Conservation (phyloP, 805 yeast species). For the Ogataea siamensis region DNA sequence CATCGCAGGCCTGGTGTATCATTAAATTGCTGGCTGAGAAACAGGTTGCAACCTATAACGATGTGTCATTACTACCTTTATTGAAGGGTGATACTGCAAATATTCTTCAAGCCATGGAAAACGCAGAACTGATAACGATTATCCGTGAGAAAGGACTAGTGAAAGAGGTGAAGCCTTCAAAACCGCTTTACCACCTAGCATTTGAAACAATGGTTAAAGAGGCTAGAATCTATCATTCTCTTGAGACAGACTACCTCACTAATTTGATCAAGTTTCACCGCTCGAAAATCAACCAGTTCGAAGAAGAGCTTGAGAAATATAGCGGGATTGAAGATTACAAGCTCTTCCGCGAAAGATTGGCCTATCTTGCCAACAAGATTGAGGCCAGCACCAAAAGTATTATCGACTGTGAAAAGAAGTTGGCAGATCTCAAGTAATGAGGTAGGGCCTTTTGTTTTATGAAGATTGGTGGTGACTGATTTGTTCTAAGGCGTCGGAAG, state of each 20-base stretch:
- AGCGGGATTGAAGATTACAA: slow-evolving; percentile 50
- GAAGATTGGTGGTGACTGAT: slow-evolving; percentile 1
- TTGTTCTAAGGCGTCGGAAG: slow-evolving; percentile 25
- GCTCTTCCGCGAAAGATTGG: slow-evolving; percentile 58
- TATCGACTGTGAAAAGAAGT: slow-evolving; percentile 42
- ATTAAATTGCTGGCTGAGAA: slow-evolving; percentile 59
- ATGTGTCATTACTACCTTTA: slow-evolving; percentile 54
- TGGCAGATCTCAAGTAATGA: slow-evolving; percentile 23
- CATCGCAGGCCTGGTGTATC: slow-evolving; percentile 87
- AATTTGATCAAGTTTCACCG: slow-evolving; percentile 58
- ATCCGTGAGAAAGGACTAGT: slow-evolving; percentile 77
- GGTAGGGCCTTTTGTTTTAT: not conserved
- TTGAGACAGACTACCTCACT: slow-evolving; percentile 62
- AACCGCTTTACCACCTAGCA: slow-evolving; percentile 82
- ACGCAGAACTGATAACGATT: slow-evolving; percentile 69
- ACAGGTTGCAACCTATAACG: slow-evolving; percentile 47
- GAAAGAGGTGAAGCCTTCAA: slow-evolving; percentile 66
- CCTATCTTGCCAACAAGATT: slow-evolving; percentile 67
- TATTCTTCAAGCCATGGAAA: slow-evolving; percentile 70
- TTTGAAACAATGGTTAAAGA: slow-evolving; percentile 65
- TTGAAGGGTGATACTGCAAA: slow-evolving; percentile 56
- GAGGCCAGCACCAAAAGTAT: slow-evolving; percentile 55
- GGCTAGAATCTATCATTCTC: slow-evolving; percentile 48
- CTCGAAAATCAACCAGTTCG: slow-evolving; percentile 59
- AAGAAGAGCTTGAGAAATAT: slow-evolving; percentile 66